Evolutionary conservation across 2,329 filamentous ascomycete species (phyloP).

Genomic region (Westerdykella ornata): DNA sequence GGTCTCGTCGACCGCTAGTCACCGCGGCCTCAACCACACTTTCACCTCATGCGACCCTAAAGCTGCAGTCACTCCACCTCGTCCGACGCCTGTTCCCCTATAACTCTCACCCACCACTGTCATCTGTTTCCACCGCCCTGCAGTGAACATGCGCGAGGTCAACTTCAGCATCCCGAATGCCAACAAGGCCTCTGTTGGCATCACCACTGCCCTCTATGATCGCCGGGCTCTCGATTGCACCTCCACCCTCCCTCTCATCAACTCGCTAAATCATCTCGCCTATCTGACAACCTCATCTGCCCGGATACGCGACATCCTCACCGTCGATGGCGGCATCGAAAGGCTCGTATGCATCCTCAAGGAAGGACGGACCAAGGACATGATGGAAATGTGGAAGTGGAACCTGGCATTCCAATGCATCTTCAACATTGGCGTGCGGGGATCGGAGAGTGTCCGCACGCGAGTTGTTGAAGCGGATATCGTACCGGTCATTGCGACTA

Average conservation of each 20-base stretch:
- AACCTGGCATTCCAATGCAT: constrained; percentile 98
- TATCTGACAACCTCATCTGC: constrained; percentile 97
- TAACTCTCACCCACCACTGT: background rate
- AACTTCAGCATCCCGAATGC: constrained; percentile 99
- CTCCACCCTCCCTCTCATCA: constrained; percentile 93
- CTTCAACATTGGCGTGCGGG: constrained; percentile 95
- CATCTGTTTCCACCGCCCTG: constrained; percentile 9
- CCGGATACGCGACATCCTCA: constrained; percentile 93
- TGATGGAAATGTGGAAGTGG: constrained; percentile 99
- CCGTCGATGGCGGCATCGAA: constrained; percentile 97
- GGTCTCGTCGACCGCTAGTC: background rate
- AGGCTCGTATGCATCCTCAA: constrained; percentile 95
- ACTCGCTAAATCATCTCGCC: constrained; percentile 96
- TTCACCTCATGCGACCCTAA: constrained; percentile 31
- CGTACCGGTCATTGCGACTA: constrained; percentile 97
- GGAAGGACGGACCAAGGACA: constrained; percentile 90
- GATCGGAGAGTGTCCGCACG: constrained; percentile 88
- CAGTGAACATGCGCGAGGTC: constrained; percentile 84
- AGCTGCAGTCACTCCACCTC: constrained; percentile 21
- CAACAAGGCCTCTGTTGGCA: constrained; percentile 98
- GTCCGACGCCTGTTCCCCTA: background rate
- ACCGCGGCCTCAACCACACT: background rate
- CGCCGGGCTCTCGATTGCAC: constrained; percentile 96
- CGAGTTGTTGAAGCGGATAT: constrained; percentile 97
- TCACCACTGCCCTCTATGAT: constrained; percentile 97